Conservation (phyloP, 257 asterid species). For the Solanum dulcamara region DNA sequence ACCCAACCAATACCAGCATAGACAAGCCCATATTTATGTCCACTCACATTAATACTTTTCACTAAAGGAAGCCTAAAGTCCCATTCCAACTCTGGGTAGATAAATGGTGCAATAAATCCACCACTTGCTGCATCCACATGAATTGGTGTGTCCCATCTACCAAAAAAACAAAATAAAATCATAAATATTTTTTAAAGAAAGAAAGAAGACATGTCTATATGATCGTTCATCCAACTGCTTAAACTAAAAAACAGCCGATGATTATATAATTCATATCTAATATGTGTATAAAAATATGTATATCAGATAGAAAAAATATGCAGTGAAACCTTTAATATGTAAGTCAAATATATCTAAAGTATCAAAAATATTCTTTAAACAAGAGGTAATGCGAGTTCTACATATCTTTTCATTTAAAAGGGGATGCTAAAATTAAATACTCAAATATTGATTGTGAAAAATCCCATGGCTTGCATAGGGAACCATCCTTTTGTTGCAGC, state of each 20-base stretch:
- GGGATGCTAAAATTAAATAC: background rate
- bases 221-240: background rate
- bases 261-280: background rate
- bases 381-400: background rate
- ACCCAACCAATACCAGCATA: constrained; percentile 33
- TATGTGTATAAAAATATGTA: background rate
- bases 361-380: background rate
- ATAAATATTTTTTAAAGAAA: background rate
- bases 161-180: background rate
- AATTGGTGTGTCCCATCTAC: constrained; percentile 27
- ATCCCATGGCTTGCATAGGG: too few species aligned
- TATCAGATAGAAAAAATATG: background rate
- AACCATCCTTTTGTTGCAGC: too few species aligned
- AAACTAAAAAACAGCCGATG: background rate
- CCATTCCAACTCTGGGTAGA: constrained; percentile 27
- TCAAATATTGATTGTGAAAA: too few species aligned
- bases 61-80: constrained; percentile 27
- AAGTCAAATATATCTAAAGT: too few species aligned
- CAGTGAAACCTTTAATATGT: background rate
- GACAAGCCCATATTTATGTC: constrained; percentile 29
- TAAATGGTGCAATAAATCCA: constrained; percentile 26
- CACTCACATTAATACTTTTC: constrained; percentile 31
- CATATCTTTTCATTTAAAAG: background rate
- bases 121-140: constrained; percentile 39
- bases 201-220: background rate